These are phyloP conservation scores for Alternaria sp. DNA, from an alignment of 2,329 filamentous ascomycete species.

Conservation along the genomic window DNA sequence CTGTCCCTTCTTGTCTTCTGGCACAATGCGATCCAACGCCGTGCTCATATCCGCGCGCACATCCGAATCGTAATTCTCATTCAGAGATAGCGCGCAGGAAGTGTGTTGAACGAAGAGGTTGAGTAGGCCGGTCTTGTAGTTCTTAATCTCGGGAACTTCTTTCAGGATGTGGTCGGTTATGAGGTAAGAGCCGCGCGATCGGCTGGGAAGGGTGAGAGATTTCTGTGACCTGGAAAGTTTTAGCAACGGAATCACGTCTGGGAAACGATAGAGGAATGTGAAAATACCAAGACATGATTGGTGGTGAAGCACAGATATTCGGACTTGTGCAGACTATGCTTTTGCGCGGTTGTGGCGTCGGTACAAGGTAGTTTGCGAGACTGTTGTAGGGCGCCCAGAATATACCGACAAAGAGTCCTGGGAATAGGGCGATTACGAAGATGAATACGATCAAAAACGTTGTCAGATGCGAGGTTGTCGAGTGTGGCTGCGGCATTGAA, in stretches of 20 bases:
- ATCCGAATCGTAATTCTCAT: conserved; percentile 89
- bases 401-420: conserved; percentile 55
- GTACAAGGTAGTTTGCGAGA: conserved; percentile 38
- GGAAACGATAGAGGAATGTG: background rate
- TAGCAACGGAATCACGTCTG: background rate
- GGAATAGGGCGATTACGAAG: conserved; percentile 63
- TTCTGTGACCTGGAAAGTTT: conserved; percentile 71
- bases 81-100: conserved; percentile 86
- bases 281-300: conserved; percentile 45
- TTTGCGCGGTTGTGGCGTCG: conserved; percentile 26
- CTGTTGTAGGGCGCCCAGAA: conserved; percentile 48
- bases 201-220: conserved; percentile 78
- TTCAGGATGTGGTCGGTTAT: conserved; percentile 79
- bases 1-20: conserved; percentile 69
- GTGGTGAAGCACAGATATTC: conserved; percentile 34
- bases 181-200: conserved; percentile 85
- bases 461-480: conserved; percentile 47
- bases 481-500: conserved; percentile 29
- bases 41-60: conserved; percentile 95
- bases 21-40: conserved; percentile 88
- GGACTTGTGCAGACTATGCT: conserved; percentile 38
- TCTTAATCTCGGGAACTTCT: conserved; percentile 78
- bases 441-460: conserved; percentile 58
- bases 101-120: conserved; percentile 97
- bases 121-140: conserved; percentile 77